Evolutionary conservation across 495 filamentous ascomycete genomes (phyloP).

Genomic region (Bombardia bombarda): DNA sequence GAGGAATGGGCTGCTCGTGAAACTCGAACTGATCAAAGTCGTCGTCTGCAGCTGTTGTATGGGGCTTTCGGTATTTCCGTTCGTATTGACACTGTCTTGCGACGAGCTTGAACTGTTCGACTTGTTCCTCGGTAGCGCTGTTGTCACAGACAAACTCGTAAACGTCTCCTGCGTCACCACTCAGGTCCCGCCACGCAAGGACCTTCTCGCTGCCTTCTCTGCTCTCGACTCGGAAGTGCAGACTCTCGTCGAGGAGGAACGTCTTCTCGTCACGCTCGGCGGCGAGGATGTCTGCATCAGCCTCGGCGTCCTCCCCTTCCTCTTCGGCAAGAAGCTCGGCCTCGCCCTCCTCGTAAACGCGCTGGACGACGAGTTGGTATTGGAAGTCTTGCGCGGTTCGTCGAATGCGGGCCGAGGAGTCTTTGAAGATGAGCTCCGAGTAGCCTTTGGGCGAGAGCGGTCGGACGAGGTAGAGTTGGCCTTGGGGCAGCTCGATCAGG

Average conservation of each 20-base stretch:
- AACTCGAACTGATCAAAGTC: slow-evolving; percentile 80
- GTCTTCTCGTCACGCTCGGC: slow-evolving; percentile 91
- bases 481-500: slow-evolving; percentile 88
- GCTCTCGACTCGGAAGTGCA: slow-evolving; percentile 80
- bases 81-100: slow-evolving; percentile 96
- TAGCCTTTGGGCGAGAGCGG: slow-evolving; percentile 94
- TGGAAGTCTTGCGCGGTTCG: slow-evolving; percentile 90
- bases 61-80: slow-evolving; percentile 74
- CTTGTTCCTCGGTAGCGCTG: slow-evolving; percentile 58
- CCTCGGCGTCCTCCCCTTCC: slow-evolving; percentile 67
- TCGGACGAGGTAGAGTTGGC: slow-evolving; percentile 93
- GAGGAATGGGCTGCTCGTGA: slow-evolving; percentile 69
- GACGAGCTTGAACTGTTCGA: slow-evolving; percentile 72
- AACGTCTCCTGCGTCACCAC: slow-evolving; percentile 85
- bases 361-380: slow-evolving; percentile 92
- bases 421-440: slow-evolving; percentile 97
- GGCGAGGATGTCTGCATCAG: slow-evolving; percentile 54
- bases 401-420: slow-evolving; percentile 84
- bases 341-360: slow-evolving; percentile 95
- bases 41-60: slow-evolving; percentile 70
- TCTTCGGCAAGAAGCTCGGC: slow-evolving; percentile 81
- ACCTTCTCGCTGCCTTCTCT: slow-evolving; percentile 72
- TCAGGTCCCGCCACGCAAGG: slow-evolving; percentile 89
- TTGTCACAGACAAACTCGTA: slow-evolving; percentile 94
- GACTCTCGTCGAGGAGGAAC: slow-evolving; percentile 83